A percentile compares a stretch with the other conserved stretches of the same genome.
Evolutionary conservation across 2,329 filamentous ascomycete genomes (phyloP).

Genomic region (Fusarium sp.): DNA sequence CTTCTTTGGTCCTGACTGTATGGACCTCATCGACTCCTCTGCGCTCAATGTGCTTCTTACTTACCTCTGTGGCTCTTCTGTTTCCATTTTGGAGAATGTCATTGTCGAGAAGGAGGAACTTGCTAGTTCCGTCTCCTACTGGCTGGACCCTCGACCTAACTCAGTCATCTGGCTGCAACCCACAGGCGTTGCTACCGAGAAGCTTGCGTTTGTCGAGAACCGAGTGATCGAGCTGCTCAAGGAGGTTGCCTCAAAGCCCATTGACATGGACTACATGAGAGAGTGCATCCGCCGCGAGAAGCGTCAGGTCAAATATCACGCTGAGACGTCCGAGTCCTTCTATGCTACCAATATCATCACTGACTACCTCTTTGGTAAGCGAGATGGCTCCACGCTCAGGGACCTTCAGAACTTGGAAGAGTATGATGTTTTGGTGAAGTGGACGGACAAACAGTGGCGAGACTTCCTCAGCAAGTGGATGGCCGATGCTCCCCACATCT

Average conservation of each 20-base stretch:
- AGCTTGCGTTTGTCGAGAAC: conserved; percentile 86
- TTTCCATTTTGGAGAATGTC: conserved; percentile 90
- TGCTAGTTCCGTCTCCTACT: conserved; percentile 86
- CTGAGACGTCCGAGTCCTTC: conserved; percentile 84
- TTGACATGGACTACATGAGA: conserved; percentile 91
- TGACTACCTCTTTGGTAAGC: conserved; percentile 90
- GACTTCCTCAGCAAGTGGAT: conserved; percentile 88
- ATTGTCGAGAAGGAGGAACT: conserved; percentile 95
- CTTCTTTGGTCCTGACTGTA: conserved; percentile 89
- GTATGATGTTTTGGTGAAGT: conserved; percentile 80
- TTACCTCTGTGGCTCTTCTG: conserved; percentile 93
- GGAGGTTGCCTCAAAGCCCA: conserved; percentile 82
- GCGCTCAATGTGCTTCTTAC: conserved; percentile 86
- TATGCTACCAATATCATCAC: conserved; percentile 90
- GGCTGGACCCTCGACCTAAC: conserved; percentile 84
- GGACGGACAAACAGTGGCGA: conserved; percentile 89
- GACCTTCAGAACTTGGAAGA: conserved; percentile 70
- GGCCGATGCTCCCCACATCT: conserved; percentile 86
- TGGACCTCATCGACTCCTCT: conserved; percentile 75
- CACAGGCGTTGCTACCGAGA: conserved; percentile 88
- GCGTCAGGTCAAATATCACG: conserved; percentile 85
- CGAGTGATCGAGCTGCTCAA: conserved; percentile 87
- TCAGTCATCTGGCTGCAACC: conserved; percentile 89
- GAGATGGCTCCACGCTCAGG: conserved; percentile 83
- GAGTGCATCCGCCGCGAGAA: conserved; percentile 89